These are phyloP conservation scores for Bretschneidera sinensis DNA, from an alignment of 345 rosid genomes.

Conservation along the genomic window DNA sequence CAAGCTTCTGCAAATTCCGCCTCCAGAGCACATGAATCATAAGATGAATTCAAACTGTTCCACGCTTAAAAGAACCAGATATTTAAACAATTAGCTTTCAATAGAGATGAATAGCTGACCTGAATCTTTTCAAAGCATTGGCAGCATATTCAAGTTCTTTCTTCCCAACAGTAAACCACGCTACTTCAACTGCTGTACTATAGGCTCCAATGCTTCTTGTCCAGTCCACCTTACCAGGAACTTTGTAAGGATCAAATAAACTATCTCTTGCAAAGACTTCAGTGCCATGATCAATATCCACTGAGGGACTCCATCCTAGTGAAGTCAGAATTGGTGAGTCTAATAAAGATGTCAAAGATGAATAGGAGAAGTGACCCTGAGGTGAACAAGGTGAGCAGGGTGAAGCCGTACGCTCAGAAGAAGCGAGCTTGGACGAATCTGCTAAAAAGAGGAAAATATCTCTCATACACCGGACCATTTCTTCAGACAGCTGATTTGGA, in stretches of 20 bases:
- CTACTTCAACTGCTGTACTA: conserved; percentile 46
- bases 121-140: conserved; percentile 53
- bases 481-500: conserved; percentile 56
- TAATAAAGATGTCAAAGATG: conserved; percentile 35
- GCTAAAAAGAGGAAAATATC: conserved; percentile 55
- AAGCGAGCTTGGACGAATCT: conserved; percentile 40
- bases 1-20: not conserved
- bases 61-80: not conserved
- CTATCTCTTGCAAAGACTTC: conserved; percentile 20
- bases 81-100: not conserved
- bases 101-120: conserved; percentile 27
- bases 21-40: not conserved
- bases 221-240: conserved; percentile 43
- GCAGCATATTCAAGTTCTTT: conserved; percentile 60
- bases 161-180: conserved; percentile 57
- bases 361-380: conserved; percentile 32
- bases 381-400: conserved; percentile 44
- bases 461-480: conserved; percentile 67
- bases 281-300: conserved; percentile 20
- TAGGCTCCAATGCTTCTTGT: conserved; percentile 38
- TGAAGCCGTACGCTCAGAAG: conserved; percentile 26
- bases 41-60: not conserved
- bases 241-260: conserved; percentile 39
- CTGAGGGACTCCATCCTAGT: conserved; percentile 21
- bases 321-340: conserved; percentile 36